Conservation (phyloP, 768 basidiomycete species). For the Lactarius vividus region DNA sequence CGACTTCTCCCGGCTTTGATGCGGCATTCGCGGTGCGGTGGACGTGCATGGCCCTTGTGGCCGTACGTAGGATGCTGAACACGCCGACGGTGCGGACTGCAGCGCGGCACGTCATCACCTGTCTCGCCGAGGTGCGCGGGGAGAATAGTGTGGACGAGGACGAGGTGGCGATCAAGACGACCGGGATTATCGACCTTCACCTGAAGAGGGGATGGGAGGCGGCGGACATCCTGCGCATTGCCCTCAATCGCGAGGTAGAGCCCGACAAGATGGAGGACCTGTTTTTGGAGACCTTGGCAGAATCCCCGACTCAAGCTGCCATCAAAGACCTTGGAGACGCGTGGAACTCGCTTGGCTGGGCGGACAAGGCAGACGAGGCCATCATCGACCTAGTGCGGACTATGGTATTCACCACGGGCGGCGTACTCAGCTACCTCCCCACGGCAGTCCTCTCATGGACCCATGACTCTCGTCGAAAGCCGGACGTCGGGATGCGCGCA, state of each 20-base stretch:
- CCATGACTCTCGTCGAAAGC: conserved; percentile 3
- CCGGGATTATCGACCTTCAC: conserved; percentile 13
- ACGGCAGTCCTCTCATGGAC: conserved; percentile 13
- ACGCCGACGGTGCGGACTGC: background rate
- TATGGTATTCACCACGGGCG: conserved; percentile 9
- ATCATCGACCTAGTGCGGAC: conserved; percentile 9
- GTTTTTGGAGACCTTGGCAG: conserved; percentile 1
- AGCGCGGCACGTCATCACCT: conserved; percentile 4
- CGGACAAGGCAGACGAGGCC: conserved; percentile 10
- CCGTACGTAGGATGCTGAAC: conserved; percentile 13
- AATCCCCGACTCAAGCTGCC: background rate
- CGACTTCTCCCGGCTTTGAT: conserved; percentile 6
- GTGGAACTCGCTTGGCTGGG: conserved; percentile 21
- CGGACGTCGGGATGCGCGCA: background rate
- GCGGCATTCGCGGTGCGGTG: conserved; percentile 13
- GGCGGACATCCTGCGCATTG: background rate
- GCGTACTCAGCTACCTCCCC: conserved; percentile 15
- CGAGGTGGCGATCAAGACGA: conserved; percentile 10
- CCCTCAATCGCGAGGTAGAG: conserved; percentile 2
- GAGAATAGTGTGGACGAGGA: conserved; percentile 4
- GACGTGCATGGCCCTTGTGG: conserved; percentile 21
- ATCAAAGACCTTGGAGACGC: conserved; percentile 7
- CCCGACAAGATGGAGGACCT: conserved; percentile 13
- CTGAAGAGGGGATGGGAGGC: conserved; percentile 15
- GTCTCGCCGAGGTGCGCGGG: conserved; percentile 9